Evolutionary conservation across 352 stramenopile genomes (phyloP).

Genomic region (Phytophthora hibernalis): DNA sequence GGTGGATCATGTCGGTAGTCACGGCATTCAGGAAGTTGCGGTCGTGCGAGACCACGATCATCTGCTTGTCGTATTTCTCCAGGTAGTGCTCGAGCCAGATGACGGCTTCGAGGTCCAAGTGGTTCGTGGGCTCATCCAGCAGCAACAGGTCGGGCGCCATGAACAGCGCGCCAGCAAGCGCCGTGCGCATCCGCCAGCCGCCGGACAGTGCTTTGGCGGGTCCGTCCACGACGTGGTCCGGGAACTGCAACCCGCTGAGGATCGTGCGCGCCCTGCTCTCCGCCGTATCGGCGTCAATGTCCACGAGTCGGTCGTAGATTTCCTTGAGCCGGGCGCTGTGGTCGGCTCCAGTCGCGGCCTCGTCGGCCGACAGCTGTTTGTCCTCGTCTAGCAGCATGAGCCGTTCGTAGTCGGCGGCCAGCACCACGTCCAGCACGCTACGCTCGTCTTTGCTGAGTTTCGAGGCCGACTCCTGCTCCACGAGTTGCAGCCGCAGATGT

Average conservation of each 20-base stretch:
- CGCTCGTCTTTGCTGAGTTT: conserved; percentile 82
- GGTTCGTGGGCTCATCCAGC: conserved; percentile 95
- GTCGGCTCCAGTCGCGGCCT: conserved; percentile 49
- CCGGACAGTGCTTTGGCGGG: conserved; percentile 93
- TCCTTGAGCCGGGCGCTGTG: conserved; percentile 70
- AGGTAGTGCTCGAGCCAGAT: conserved; percentile 95
- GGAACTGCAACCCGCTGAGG: conserved; percentile 95
- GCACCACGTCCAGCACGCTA: conserved; percentile 94
- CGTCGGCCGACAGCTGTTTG: conserved; percentile 86
- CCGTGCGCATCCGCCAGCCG: conserved; percentile 95
- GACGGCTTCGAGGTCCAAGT: conserved; percentile 92
- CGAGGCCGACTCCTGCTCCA: conserved; percentile 94
- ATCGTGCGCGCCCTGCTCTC: conserved; percentile 92
- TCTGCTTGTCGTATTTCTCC: conserved; percentile 92
- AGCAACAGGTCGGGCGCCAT: conserved; percentile 96
- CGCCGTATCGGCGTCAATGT: conserved; percentile 92
- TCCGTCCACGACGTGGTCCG: conserved; percentile 89
- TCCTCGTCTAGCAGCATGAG: conserved; percentile 92
- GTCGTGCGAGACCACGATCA: conserved; percentile 96
- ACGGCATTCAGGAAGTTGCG: conserved; percentile 97
- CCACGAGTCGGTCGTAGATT: conserved; percentile 88
- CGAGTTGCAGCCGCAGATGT: conserved; percentile 96
- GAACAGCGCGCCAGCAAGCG: conserved; percentile 94
- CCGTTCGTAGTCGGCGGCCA: conserved; percentile 95
- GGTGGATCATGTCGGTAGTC: conserved; percentile 95